A percentile compares a stretch with the other conserved stretches of the same genome.
phyloP scores from a whole-genome alignment of 805 yeast genomes.

The Pachysolen tannophilus region DNA sequence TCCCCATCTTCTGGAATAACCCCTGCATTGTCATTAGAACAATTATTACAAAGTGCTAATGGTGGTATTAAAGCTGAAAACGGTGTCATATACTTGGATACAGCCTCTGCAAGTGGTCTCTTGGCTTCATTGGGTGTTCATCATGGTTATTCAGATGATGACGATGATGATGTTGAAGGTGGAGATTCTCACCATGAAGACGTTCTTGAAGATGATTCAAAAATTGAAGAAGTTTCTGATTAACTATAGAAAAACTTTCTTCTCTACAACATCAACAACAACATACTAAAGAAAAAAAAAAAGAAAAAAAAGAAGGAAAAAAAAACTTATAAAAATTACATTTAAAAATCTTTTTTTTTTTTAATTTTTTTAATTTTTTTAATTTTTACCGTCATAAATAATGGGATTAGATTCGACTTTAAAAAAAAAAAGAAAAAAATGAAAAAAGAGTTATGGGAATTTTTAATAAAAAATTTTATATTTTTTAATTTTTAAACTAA shows the following conservation, averaged over 20 bases:
- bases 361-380: background rate
- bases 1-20: too few relatives aligned
- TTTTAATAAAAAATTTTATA: too few relatives aligned
- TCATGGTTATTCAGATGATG: constrained; percentile 9
- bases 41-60: constrained; percentile 27
- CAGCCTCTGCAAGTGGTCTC: constrained; percentile 54
- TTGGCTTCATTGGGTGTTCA: constrained; percentile 41
- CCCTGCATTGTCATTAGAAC: constrained; percentile 29
- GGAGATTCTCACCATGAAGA: constrained; percentile 18
- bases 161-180: constrained; percentile 23
- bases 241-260: background rate
- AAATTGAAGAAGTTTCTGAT: constrained; percentile 9
- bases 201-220: constrained; percentile 11
- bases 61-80: constrained; percentile 49
- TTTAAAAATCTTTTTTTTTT: background rate
- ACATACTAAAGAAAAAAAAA: too few relatives aligned
- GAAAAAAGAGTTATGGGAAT: too few relatives aligned
- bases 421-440: too few relatives aligned
- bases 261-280: background rate
- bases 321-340: too few relatives aligned
- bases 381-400: constrained; percentile 1
- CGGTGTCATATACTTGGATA: constrained; percentile 59
- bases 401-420: too few relatives aligned
- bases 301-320: too few relatives aligned
- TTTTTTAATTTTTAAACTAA: too few relatives aligned